Evolutionary conservation across 805 yeast species (phyloP).

Genomic region (Dipodascus geniculatus): DNA sequence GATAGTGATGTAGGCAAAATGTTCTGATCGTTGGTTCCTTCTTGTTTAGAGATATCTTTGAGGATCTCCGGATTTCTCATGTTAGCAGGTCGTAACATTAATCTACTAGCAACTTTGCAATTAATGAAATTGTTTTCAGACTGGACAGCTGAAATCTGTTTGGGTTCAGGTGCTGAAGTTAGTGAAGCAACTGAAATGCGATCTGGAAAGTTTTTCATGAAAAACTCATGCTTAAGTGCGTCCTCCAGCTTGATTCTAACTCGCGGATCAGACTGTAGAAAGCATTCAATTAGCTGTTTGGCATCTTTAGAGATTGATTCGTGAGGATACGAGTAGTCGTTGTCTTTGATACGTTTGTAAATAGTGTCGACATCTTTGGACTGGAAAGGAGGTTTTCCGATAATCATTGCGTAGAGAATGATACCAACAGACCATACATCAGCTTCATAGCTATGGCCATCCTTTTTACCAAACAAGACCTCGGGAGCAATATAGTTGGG

Average conservation of each 20-base stretch:
- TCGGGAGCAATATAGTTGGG: slow-evolving; percentile 99
- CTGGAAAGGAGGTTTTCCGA: slow-evolving; percentile 97
- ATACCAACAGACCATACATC: slow-evolving; percentile 98
- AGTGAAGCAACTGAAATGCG: slow-evolving; percentile 51
- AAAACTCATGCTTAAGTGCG: slow-evolving; percentile 76
- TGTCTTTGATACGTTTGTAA: slow-evolving; percentile 79
- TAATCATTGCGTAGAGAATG: slow-evolving; percentile 83
- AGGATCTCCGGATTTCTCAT: neutral
- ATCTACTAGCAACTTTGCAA: slow-evolving; percentile 7
- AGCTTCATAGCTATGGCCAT: slow-evolving; percentile 89
- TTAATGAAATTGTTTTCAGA: slow-evolving; percentile 10
- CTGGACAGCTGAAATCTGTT: slow-evolving; percentile 39
- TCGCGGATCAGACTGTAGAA: slow-evolving; percentile 67
- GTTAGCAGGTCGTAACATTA: neutral
- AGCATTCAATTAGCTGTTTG: slow-evolving; percentile 50
- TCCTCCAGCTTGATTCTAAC: slow-evolving; percentile 73
- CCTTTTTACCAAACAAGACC: slow-evolving; percentile 70
- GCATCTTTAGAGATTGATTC: slow-evolving; percentile 67
- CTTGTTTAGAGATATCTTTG: neutral
- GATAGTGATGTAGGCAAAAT: slow-evolving; percentile 82
- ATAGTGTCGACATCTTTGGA: slow-evolving; percentile 87
- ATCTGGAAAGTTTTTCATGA: slow-evolving; percentile 63
- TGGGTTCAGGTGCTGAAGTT: slow-evolving; percentile 48
- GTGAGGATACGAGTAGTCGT: slow-evolving; percentile 69
- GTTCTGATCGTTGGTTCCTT: slow-evolving; percentile 22